Evolutionary conservation across 169 alveolate species (phyloP), one percentile per base, ranked within the genome.

Genomic region (Plasmodium vivax): DNA sequence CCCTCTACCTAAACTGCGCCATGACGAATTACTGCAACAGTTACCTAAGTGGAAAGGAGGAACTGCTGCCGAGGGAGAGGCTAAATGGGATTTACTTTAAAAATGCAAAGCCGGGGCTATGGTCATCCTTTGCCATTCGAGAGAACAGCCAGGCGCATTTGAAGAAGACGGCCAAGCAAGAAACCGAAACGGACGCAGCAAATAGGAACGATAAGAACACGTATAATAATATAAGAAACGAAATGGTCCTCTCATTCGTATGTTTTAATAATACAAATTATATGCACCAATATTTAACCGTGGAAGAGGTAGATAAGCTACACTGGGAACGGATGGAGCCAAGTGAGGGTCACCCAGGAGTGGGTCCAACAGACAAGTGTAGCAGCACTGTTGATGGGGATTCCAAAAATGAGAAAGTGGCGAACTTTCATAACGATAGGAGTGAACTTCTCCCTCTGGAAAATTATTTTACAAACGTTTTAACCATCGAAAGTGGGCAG

Each of bases 401-500:
- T 2, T 9, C 2, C 32, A 23, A 51, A 56, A 32, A 47, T 80
- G 34, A 10, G 14, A 34, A 84, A 14, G 16, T 8, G n/a, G 16
- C 8, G 0, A 0, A 47, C 19, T 51, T 36, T 47, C 43, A 30
- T 45, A 30, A 8, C 16, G 45, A n/a, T 19, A 87, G 34, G 12
- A 30, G 32, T 30, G 80, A 87, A 75, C 41, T n/a, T n/a, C 19
- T 82, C 32, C 38, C 54, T 36, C 56, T 92, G 19, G 30, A 41
- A 73, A 92, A 92, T 82, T 92, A 92, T 71, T 92, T 92, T 30
- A 82, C 95, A 14, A 92, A 92, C 32, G 45, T 92, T 56, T 51
- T 92, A 81, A 92, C 95, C 34, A 47, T 83, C 2, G 95, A 92
- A 58, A 87, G 97, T 82, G 97, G 97, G 3, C 94, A 93, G 47